A percentile compares a stretch with the other conserved stretches of the same genome.
phyloP scores from a whole-genome alignment of 768 basidiomycete genomes.

The Trametes meyenii region DNA sequence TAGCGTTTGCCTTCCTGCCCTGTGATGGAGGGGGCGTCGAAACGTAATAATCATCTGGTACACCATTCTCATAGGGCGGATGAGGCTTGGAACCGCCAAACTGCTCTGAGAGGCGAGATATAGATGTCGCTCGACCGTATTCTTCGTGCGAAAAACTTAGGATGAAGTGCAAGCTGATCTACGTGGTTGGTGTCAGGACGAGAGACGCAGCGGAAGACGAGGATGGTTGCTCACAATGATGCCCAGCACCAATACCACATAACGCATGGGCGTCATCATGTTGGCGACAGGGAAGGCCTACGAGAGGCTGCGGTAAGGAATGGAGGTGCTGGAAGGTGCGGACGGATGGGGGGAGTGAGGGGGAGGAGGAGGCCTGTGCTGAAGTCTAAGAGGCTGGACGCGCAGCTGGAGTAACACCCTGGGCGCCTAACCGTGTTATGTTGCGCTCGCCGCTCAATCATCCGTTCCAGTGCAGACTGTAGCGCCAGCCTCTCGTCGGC shows the following conservation, averaged over 20 bases:
- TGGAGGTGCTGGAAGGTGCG: conserved; percentile 4
- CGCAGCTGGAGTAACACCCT: neutral
- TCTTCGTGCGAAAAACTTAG: conserved; percentile 53
- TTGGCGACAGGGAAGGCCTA: conserved; percentile 24
- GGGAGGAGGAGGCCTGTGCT: neutral
- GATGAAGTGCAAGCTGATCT: conserved; percentile 62
- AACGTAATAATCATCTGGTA: conserved; percentile 44
- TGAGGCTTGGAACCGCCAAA: conserved; percentile 23
- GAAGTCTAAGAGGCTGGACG: neutral
- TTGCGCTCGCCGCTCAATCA: no score
- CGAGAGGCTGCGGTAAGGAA: conserved; percentile 10
- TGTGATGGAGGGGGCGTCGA: conserved; percentile 19
- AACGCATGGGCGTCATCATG: conserved; percentile 66
- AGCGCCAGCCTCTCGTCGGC: no score
- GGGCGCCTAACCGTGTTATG: no score
- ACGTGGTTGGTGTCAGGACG: conserved; percentile 5
- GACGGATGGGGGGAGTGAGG: neutral
- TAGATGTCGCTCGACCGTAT: conserved; percentile 49
- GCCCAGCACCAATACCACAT: conserved; percentile 47
- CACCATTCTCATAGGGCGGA: conserved; percentile 59
- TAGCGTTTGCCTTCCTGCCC: conserved; percentile 53
- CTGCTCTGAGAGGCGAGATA: conserved; percentile 41
- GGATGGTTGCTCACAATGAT: conserved; percentile 33
- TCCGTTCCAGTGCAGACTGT: no score
- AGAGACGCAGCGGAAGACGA: neutral